Conservation (phyloP, 208 protist genomes). For the Acanthamoeba castellanii region DNA sequence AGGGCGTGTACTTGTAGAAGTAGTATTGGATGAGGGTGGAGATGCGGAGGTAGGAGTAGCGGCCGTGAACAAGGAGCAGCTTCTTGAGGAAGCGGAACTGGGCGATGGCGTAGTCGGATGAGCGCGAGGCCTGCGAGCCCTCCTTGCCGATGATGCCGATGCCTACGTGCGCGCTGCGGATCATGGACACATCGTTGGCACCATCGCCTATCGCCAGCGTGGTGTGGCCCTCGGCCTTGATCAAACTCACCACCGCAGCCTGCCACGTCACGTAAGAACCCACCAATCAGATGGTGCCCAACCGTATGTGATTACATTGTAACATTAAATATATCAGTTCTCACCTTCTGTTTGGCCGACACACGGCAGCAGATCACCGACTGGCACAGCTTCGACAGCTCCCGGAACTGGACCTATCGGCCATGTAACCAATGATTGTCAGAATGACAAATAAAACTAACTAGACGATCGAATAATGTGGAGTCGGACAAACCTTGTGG, state of each 20-base stretch:
- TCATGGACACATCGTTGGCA: constrained; percentile 92
- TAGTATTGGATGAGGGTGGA: constrained; percentile 94
- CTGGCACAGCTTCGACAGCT: constrained; percentile 41
- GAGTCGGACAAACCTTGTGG: neutral
- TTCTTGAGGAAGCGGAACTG: constrained; percentile 92
- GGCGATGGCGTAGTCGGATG: constrained; percentile 88
- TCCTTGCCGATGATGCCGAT: constrained; percentile 91
- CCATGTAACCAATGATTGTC: neutral
- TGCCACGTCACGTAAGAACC: neutral
- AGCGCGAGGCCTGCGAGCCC: constrained; percentile 89
- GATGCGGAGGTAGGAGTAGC: constrained; percentile 92
- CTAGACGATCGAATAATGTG: no score
- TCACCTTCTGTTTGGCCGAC: constrained; percentile 76
- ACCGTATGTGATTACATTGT: neutral
- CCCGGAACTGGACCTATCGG: constrained; percentile 34
- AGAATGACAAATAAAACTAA: neutral
- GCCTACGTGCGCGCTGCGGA: constrained; percentile 90
- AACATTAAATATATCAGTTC: neutral
- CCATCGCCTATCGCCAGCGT: constrained; percentile 90
- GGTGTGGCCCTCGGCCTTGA: constrained; percentile 71
- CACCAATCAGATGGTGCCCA: neutral
- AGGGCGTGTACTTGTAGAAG: constrained; percentile 95
- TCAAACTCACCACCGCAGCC: constrained; percentile 83
- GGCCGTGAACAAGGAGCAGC: constrained; percentile 33
- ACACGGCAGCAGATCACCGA: constrained; percentile 80